phyloP scores from a whole-genome alignment of 140 eudicot species.

The Anethum foeniculum region DNA sequence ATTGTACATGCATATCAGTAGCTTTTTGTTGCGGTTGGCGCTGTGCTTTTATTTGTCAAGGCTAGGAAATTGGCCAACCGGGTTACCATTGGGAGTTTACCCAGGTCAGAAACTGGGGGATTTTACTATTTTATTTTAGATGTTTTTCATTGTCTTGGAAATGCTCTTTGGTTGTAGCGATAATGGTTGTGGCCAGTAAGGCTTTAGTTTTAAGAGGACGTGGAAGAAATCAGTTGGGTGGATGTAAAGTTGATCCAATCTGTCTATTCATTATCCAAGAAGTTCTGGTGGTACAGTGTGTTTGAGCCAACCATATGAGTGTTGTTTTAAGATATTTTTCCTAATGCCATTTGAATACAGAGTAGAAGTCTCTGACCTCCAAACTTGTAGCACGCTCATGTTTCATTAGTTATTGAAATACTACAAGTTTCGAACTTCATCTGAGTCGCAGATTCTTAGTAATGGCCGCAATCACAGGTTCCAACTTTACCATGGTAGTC shows the following conservation, averaged over 20 bases:
- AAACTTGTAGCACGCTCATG: neutral
- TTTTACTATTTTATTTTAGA: neutral
- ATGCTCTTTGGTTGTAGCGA: neutral
- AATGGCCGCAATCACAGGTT: conserved; percentile 47
- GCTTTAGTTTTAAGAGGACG: conserved; percentile 27
- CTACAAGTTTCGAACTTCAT: neutral
- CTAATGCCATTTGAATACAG: neutral
- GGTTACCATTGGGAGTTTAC: neutral
- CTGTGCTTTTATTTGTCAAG: neutral
- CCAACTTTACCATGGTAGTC: conserved; percentile 28
- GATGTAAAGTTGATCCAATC: conserved; percentile 31
- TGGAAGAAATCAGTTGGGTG: conserved; percentile 25
- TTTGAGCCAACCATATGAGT: conserved; percentile 11
- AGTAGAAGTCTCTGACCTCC: neutral
- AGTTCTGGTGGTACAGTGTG: conserved; percentile 38
- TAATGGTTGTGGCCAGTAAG: neutral
- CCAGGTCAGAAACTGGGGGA: neutral
- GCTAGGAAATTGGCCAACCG: neutral
- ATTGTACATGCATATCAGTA: too few species aligned
- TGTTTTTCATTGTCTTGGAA: neutral
- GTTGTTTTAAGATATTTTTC: neutral
- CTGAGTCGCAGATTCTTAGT: neutral
- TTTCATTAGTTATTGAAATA: neutral
- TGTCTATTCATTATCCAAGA: conserved; percentile 29
- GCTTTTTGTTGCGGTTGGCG: neutral